Conservation (phyloP, 345 rosid species). For the Eucalyptus microcorys region DNA sequence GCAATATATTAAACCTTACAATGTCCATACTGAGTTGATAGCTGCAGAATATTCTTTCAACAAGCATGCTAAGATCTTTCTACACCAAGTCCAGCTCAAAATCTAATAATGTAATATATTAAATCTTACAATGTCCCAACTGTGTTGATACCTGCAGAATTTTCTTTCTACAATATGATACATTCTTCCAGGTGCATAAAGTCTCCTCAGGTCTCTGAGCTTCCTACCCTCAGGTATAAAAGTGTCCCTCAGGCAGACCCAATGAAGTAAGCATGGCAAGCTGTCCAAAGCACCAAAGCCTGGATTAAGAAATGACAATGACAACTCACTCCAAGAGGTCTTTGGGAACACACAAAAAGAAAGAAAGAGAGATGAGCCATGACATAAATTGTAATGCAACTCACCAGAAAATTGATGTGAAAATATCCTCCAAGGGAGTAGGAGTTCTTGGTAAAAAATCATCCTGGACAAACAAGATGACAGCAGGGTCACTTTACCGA, state of each 20-base stretch:
- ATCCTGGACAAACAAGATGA: slow-evolving; percentile 31
- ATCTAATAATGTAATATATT: not conserved
- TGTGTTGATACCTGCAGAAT: slow-evolving; percentile 63
- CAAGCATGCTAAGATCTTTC: not conserved
- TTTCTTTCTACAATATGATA: slow-evolving; percentile 88
- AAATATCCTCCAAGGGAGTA: slow-evolving; percentile 89
- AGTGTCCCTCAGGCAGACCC: slow-evolving; percentile 90
- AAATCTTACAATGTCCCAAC: not conserved
- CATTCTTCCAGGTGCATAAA: slow-evolving; percentile 91
- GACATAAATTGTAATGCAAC: not conserved
- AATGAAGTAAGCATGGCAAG: slow-evolving; percentile 87
- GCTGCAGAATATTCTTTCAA: not conserved
- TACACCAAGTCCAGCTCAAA: not conserved
- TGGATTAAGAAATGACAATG: slow-evolving; percentile 23
- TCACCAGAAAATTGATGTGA: slow-evolving; percentile 81
- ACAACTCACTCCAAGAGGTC: slow-evolving; percentile 11
- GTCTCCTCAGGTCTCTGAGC: slow-evolving; percentile 76
- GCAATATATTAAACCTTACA: not conserved
- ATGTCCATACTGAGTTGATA: too few relatives aligned
- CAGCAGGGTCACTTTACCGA: not conserved
- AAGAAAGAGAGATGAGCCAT: not conserved
- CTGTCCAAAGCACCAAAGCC: slow-evolving; percentile 58
- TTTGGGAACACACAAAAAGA: not conserved
- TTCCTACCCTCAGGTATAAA: slow-evolving; percentile 85
- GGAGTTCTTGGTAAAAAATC: slow-evolving; percentile 95